Base-by-base conservation (phyloP, 2,329 filamentous ascomycete species). In the Aspergillus sp. region DNA sequence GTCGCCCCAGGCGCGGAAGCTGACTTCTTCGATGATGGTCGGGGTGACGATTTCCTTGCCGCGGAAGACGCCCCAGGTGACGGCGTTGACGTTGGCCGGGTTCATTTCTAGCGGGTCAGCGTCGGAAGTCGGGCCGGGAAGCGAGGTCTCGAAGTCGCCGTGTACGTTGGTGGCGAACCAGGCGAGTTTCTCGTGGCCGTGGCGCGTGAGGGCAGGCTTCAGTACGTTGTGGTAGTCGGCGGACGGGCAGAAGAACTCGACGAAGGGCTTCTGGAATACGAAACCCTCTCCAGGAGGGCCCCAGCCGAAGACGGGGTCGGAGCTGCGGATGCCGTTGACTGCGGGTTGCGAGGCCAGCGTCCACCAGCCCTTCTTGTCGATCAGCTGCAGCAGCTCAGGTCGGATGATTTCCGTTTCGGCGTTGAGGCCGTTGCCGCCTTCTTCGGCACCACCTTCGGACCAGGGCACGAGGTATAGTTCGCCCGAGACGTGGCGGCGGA, bases 211-310 rank as follows among this genome's bases (percentile, higher is more conserved):
- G 59, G 86, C 84, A 4, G 82, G 81, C 63, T 85, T 84, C 32
- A 99, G 82, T 1, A 74, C 70, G 4, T 65, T 73, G 16, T 79
- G 75, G 88, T 92, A 98, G 73, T 94, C 90, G 0, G 83, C 75
- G 0, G 82, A 78, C 0, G 93, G 88, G 59, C 96, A 80, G 82
- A 99, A 99, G 78, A 98, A 92, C 75, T 99, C 95, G 54, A 99
- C 92, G 75, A 99, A 99, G 0, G 94, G 90, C 78, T 98, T 99
- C 72, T 99, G 95, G 81, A 97, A 99, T 52, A 98, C 92, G 74
- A 96, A 98, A 18, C 95, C 95, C 69, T 80, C 78, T 32, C 93
- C 88, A 53, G 85, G 85, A 0, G 95, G 95, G 1, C 95, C 95
- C 95, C 95, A 99, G 63, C 95, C 95, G 69, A 96, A 96, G 20